phyloP scores from a whole-genome alignment of 2,329 filamentous ascomycete genomes.

The Pezicula carpinea region DNA sequence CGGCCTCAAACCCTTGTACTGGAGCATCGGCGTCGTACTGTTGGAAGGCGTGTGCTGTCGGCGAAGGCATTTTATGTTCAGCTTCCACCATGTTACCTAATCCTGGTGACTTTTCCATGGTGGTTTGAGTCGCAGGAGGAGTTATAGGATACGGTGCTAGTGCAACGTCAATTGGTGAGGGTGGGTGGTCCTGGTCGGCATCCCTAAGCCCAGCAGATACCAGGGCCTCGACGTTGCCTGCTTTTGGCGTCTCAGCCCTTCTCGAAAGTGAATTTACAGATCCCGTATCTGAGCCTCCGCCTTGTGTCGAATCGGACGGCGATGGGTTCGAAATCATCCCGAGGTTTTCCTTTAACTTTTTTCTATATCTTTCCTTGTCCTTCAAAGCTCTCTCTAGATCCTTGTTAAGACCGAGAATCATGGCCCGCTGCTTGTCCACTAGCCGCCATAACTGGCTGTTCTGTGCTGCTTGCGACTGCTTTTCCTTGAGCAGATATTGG shows the following conservation, averaged over 20 bases:
- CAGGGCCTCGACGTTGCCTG: slow-evolving; percentile 16
- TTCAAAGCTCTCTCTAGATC: slow-evolving; percentile 87
- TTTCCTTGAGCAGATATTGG: slow-evolving; percentile 84
- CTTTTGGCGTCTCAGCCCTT: slow-evolving; percentile 8
- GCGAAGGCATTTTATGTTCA: slow-evolving; percentile 54
- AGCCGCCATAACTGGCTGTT: slow-evolving; percentile 92
- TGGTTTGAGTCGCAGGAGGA: slow-evolving; percentile 46
- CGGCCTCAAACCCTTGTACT: slow-evolving; percentile 32
- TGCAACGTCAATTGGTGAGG: slow-evolving; percentile 54
- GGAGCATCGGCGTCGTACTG: slow-evolving; percentile 41
- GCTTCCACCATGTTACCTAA: slow-evolving; percentile 44
- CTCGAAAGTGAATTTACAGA: slow-evolving; percentile 18
- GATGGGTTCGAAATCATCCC: slow-evolving; percentile 30
- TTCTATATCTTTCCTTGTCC: slow-evolving; percentile 91
- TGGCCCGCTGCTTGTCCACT: slow-evolving; percentile 91
- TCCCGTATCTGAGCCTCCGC: slow-evolving; percentile 21
- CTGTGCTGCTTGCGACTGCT: slow-evolving; percentile 80
- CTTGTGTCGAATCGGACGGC: slow-evolving; percentile 25
- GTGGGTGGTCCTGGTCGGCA: slow-evolving; percentile 21
- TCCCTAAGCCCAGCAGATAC: slow-evolving; percentile 24
- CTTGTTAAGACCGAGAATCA: slow-evolving; percentile 91
- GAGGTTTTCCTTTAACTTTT: slow-evolving; percentile 76
- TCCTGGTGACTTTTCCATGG: not conserved
- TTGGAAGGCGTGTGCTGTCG: slow-evolving; percentile 54
- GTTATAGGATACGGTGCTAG: slow-evolving; percentile 63